A percentile compares a stretch with the other conserved stretches of the same genome.
These are phyloP conservation scores for Saccharomycopsis guyanensis DNA, from an alignment of 805 yeast genomes.

Conservation along the genomic window DNA sequence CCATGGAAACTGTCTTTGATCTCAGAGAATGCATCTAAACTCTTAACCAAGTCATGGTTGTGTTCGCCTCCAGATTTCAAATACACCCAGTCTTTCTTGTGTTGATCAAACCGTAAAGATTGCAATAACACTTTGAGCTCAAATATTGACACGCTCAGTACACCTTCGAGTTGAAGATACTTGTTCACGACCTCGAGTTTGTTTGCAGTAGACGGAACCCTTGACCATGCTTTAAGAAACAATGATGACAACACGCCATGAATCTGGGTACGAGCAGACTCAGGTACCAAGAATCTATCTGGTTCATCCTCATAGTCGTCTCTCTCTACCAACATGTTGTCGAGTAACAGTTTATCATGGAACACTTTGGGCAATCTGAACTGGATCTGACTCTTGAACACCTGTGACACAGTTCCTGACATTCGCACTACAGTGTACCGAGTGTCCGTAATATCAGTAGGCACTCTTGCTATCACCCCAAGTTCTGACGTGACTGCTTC, in stretches of 20 bases:
- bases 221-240: slow-evolving; percentile 34
- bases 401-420: slow-evolving; percentile 3
- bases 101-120: slow-evolving; percentile 27
- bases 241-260: slow-evolving; percentile 32
- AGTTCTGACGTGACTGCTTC: slow-evolving; percentile 1
- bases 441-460: not conserved
- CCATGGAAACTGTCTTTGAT: slow-evolving; percentile 2
- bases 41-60: not conserved
- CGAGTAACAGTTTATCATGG: not conserved
- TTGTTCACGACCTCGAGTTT: slow-evolving; percentile 42
- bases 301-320: slow-evolving; percentile 12
- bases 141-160: slow-evolving; percentile 34
- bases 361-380: slow-evolving; percentile 13
- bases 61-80: slow-evolving; percentile 23
- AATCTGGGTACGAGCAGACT: slow-evolving; percentile 27
- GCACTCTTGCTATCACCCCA: slow-evolving; percentile 6
- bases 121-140: slow-evolving; percentile 32
- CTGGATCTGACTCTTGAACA: not conserved
- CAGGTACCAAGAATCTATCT: slow-evolving; percentile 28
- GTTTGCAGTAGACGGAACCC: slow-evolving; percentile 32
- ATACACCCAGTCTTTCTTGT: slow-evolving; percentile 23
- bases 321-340: not conserved
- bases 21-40: not conserved
- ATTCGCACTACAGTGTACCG: not conserved
- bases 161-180: slow-evolving; percentile 35